phyloP scores from a whole-genome alignment of 495 filamentous ascomycete genomes.

The Elaphomyces granulatus region DNA sequence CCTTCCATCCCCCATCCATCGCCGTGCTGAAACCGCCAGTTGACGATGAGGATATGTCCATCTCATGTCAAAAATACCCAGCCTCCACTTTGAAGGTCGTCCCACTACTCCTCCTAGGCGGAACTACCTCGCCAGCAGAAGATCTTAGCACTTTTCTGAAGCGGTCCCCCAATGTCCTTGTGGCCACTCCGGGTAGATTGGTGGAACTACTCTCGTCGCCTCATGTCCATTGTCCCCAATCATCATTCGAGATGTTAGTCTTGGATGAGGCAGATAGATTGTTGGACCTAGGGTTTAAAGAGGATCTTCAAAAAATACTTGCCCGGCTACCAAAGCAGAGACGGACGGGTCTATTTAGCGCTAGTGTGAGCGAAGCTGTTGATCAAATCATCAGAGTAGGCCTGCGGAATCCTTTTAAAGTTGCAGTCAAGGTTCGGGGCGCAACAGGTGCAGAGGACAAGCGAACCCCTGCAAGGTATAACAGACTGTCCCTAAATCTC shows the following conservation, averaged over 20 bases:
- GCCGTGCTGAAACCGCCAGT: conserved; percentile 38
- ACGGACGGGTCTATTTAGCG: conserved; percentile 86
- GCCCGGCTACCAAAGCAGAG: conserved; percentile 79
- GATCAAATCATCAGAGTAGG: conserved; percentile 87
- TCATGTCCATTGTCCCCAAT: conserved; percentile 77
- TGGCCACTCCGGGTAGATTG: conserved; percentile 80
- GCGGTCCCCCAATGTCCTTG: conserved; percentile 67
- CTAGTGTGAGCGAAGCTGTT: conserved; percentile 80
- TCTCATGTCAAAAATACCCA: conserved; percentile 24
- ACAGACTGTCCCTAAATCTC: too few species aligned
- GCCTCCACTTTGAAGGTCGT: conserved; percentile 44
- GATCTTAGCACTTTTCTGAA: conserved; percentile 72
- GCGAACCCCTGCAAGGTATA: conserved; percentile 62
- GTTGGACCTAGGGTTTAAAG: conserved; percentile 89
- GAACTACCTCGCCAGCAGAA: conserved; percentile 65
- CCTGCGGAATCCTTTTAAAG: conserved; percentile 83
- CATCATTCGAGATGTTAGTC: conserved; percentile 78
- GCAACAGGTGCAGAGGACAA: conserved; percentile 60
- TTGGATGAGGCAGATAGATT: conserved; percentile 90
- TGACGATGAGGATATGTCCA: conserved; percentile 39
- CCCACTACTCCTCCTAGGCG: conserved; percentile 82
- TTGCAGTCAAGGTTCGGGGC: conserved; percentile 83
- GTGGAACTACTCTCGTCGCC: conserved; percentile 80
- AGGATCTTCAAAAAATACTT: conserved; percentile 75
- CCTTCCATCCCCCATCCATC: conserved; percentile 69